Percentiles rank a stretch among this genome's conserved stretches.
Evolutionary conservation across 1,284 basidiomycete genomes (phyloP).

Genomic region (Leccinum insolens): DNA sequence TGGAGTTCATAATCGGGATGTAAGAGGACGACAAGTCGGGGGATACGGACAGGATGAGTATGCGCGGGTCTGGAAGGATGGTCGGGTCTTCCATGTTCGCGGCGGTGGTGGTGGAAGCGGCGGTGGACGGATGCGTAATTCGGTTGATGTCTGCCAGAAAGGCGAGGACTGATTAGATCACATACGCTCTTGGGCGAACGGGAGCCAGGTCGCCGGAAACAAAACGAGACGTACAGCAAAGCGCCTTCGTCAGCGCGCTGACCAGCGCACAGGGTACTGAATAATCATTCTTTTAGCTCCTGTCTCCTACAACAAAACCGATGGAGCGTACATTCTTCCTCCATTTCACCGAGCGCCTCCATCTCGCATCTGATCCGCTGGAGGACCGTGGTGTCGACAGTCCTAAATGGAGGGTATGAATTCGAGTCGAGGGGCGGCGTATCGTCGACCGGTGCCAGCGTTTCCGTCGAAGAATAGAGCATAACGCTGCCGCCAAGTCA

Average conservation of each 20-base stretch:
- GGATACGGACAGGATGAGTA: slow-evolving; percentile 92
- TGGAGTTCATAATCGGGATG: slow-evolving; percentile 99
- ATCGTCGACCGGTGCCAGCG: slow-evolving; percentile 39
- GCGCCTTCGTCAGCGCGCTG: slow-evolving; percentile 83
- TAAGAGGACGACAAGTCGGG: slow-evolving; percentile 87
- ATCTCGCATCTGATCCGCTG: slow-evolving; percentile 65
- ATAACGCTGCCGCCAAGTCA: slow-evolving; percentile 51
- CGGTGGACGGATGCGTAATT: slow-evolving; percentile 47
- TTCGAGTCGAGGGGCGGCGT: slow-evolving; percentile 64
- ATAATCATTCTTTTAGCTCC: slow-evolving; percentile 7
- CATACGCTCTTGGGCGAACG: not conserved
- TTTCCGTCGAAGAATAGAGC: slow-evolving; percentile 72
- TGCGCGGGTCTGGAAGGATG: slow-evolving; percentile 72
- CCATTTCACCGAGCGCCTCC: slow-evolving; percentile 49
- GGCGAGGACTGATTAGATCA: not conserved
- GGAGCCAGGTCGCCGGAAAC: not conserved
- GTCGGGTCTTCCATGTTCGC: slow-evolving; percentile 41
- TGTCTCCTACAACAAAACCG: slow-evolving; percentile 3
- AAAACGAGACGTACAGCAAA: slow-evolving; percentile 72
- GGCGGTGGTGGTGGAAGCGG: slow-evolving; percentile 30
- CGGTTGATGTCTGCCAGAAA: slow-evolving; percentile 79
- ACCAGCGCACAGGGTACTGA: slow-evolving; percentile 76
- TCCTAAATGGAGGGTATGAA: slow-evolving; percentile 81
- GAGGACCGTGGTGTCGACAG: slow-evolving; percentile 71
- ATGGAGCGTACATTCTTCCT: slow-evolving; percentile 49